phyloP scores from a whole-genome alignment of 1,284 basidiomycete species.

The Stygiomarasmius scandens region DNA sequence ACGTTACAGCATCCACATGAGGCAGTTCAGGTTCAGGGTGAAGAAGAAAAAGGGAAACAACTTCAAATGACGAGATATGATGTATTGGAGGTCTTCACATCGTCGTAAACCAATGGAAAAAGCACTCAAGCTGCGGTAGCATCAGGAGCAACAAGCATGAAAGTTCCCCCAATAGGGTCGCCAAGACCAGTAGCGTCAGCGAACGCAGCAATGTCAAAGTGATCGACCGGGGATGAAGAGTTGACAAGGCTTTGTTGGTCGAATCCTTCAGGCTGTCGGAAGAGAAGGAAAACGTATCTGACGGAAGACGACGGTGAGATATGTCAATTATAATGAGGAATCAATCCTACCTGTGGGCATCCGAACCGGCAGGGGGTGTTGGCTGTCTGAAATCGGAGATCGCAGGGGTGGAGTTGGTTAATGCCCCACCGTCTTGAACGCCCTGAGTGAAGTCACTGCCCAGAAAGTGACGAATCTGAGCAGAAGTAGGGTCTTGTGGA shows the following conservation, averaged over 20 bases:
- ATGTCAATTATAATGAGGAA: not conserved
- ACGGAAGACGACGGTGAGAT: slow-evolving; percentile 15
- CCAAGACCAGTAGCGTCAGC: slow-evolving; percentile 42
- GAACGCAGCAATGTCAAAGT: slow-evolving; percentile 51
- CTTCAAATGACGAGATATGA: too few relatives aligned
- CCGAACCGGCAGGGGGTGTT: slow-evolving; percentile 53
- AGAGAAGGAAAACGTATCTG: slow-evolving; percentile 51
- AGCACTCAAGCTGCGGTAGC: slow-evolving; percentile 6
- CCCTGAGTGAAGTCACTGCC: slow-evolving; percentile 44
- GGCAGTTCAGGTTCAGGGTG: too few relatives aligned
- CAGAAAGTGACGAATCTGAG: slow-evolving; percentile 56
- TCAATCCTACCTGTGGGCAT: slow-evolving; percentile 61
- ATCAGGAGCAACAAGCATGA: slow-evolving; percentile 49
- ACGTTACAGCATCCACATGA: too few relatives aligned
- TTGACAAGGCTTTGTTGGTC: slow-evolving; percentile 45
- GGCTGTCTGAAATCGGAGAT: slow-evolving; percentile 49
- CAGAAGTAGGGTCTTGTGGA: slow-evolving; percentile 43
- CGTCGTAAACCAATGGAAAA: too few relatives aligned
- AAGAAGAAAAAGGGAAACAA: too few relatives aligned
- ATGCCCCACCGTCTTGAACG: slow-evolving; percentile 17
- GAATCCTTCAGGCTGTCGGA: slow-evolving; percentile 47
- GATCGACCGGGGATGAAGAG: slow-evolving; percentile 35
- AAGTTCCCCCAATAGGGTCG: slow-evolving; percentile 50
- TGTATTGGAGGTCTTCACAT: too few relatives aligned
- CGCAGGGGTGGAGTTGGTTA: slow-evolving; percentile 47